Evolutionary conservation across 2,329 filamentous ascomycete genomes (phyloP), one percentile per base, ranked within the genome.

Genomic region (Pseudocercospora vitis): DNA sequence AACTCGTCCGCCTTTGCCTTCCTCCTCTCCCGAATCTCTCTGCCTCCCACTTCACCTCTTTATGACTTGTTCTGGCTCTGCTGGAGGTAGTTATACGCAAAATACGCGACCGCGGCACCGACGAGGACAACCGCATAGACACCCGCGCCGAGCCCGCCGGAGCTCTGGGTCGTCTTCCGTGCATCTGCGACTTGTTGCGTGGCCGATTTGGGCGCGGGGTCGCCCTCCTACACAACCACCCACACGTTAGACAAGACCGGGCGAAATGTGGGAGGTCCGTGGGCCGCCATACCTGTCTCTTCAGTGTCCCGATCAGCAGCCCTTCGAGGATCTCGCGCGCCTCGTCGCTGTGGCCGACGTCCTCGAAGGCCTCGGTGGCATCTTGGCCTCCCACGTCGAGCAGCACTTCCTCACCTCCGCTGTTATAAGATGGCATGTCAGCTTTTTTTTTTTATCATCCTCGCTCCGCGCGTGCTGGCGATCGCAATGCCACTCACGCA

Each of bases 341-440:
- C 81, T 99, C 94, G 75, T 99, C 94, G 68, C 89, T 95, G 87
- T 99, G 94, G 71, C 94, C 94, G 69, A 99, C 94, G 76, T 99
- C 94, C 80, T 99, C 94, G 73, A 99, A 99, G 58, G 94, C 92
- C 78, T 97, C 94, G 67, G 92, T 96, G 68, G 89, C 88, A 75
- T 99, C 94, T 78, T 96, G 91, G 65, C 94, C 94, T 69, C 81
- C 94, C 61, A 97, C 91, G 66, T 99, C 94, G 65, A 99, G 87
- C 60, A 99, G 80, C 66, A 99, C 94, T 79, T 99, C 94, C 78
- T 99, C 94, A 78, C 94, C 94, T 80, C 94, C 94, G 68, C 94
- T 97, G 47, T 55, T 44, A 55, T n/a, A 55, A 51, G 35, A 55
- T 28, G 40, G 52, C 33, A 46, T 51, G 47, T 58, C 55, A 51